phyloP scores from a whole-genome alignment of 345 rosid genomes.

The Erysimum cheiranthoides region DNA sequence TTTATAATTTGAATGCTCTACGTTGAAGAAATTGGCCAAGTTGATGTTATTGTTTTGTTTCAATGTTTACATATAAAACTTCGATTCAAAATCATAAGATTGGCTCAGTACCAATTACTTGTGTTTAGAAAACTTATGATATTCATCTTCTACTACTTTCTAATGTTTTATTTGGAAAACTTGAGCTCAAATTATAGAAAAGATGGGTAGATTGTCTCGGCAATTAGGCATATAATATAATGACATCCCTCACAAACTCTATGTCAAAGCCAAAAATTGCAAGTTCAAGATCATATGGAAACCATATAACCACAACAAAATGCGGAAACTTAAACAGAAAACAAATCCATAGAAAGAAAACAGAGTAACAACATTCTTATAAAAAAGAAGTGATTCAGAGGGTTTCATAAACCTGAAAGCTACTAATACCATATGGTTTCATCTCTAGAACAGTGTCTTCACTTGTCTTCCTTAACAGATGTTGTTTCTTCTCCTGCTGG shows the following conservation, averaged over 20 bases:
- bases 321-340: neutral
- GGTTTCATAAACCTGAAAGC: slow-evolving; percentile 35
- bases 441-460: slow-evolving; percentile 29
- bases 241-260: neutral
- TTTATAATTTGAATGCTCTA: neutral
- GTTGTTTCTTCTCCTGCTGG: slow-evolving; percentile 37
- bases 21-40: neutral
- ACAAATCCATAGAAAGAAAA: slow-evolving; percentile 29
- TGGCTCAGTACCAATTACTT: neutral
- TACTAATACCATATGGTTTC: slow-evolving; percentile 27
- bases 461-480: slow-evolving; percentile 39
- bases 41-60: neutral
- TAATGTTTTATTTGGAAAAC: neutral
- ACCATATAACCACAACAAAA: neutral
- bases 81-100: neutral
- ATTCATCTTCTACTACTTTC: too few species aligned
- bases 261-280: slow-evolving; percentile 6
- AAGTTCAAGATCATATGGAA: neutral
- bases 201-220: neutral
- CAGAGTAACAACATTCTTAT: slow-evolving; percentile 29
- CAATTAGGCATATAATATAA: neutral
- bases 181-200: neutral
- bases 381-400: slow-evolving; percentile 6
- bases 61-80: neutral
- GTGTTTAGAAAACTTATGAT: too few species aligned